Base-by-base conservation (phyloP, 371 early-diverging fungal genomes). In the Conidiobolus incongruus region DNA sequence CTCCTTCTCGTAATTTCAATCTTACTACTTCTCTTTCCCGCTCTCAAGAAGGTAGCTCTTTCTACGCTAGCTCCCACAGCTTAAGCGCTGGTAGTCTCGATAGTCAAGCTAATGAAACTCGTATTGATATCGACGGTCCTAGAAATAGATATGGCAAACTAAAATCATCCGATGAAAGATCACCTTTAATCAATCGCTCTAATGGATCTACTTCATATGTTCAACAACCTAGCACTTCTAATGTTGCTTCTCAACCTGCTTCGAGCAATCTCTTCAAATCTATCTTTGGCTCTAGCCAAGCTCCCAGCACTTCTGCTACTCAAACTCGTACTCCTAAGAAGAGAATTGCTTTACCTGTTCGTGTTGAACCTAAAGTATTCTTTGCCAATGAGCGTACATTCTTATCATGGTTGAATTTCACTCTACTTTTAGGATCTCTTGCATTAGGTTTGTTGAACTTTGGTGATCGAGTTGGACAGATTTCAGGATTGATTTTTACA, bases 341-440 rank as follows among this genome's bases (percentile, higher is more conserved):
- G 51, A 66, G 70, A 47, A 75, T 88, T 20, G 70, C 74, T 0
- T 68, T 83, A 0, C 79, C 89, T 0, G 74, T 87, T 20, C 77
- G 95, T 16, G 81, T 98, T 2, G 99, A 98, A 52, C 99, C 99
- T 35, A 53, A 53, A 28, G 50, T 50, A 20, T 91, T 84, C 53
- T 92, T 94, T 61, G 95, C 95, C 42, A 94, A 94, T 55, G 95
- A 94, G 62, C 66, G 95, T 30, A 94, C 95, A 1, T 92, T 94
- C 60, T 63, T 94, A 40, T 74, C 81, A 22, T 75, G 75, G 75
- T 60, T 75, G 48, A 70, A 73, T 55, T 69, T 75, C 56, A 56
- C 73, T 1, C 60, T 74, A 2, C 60, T 75, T n/a, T 52, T 81
- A 16, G 76, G 75, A 3, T 68, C 68, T 12, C 57, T 81, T 11